Evolutionary conservation across 2,329 filamentous ascomycete genomes (phyloP).

Genomic region (Sphaerostilbella broomeana): DNA sequence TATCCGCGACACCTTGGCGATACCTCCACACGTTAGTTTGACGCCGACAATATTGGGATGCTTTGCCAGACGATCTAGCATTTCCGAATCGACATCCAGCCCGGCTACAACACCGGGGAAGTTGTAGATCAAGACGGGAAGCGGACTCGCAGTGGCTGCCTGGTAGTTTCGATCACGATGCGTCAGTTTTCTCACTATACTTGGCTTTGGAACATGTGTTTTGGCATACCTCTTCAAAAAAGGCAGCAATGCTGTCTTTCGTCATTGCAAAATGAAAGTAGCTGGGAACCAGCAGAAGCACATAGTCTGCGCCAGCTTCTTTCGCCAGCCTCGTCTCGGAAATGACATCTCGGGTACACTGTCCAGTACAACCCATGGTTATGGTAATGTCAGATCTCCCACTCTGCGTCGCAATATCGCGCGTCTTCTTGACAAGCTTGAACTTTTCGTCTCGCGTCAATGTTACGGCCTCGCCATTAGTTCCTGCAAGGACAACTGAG

Average conservation of each 20-base stretch:
- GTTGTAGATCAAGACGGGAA: conserved; percentile 67
- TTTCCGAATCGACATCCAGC: conserved; percentile 61
- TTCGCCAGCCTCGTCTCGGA: conserved; percentile 56
- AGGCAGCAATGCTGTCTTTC: conserved; percentile 42
- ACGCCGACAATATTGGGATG: conserved; percentile 62
- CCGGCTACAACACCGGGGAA: conserved; percentile 62
- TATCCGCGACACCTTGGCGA: conserved; percentile 63
- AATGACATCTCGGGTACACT: conserved; percentile 60
- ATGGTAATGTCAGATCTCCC: conserved; percentile 54
- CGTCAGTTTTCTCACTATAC: no score
- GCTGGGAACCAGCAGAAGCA: conserved; percentile 61
- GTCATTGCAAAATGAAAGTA: conserved; percentile 63
- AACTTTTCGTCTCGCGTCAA: conserved; percentile 58
- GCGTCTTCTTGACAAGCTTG: conserved; percentile 54
- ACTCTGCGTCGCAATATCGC: conserved; percentile 49
- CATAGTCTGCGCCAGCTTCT: conserved; percentile 59
- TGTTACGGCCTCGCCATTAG: conserved; percentile 68
- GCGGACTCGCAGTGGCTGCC: conserved; percentile 50
- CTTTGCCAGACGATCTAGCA: conserved; percentile 41
- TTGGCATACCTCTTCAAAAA: conserved; percentile 49
- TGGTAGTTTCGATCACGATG: no score
- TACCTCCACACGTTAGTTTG: conserved; percentile 68
- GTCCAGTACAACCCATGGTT: conserved; percentile 60
- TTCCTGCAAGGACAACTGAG: conserved; percentile 62
- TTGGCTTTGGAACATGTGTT: no score